A percentile compares a stretch with the other conserved stretches of the same genome.
These are phyloP conservation scores for Soucietia sequanensis DNA, from an alignment of 805 yeast genomes.

Conservation along the genomic window DNA sequence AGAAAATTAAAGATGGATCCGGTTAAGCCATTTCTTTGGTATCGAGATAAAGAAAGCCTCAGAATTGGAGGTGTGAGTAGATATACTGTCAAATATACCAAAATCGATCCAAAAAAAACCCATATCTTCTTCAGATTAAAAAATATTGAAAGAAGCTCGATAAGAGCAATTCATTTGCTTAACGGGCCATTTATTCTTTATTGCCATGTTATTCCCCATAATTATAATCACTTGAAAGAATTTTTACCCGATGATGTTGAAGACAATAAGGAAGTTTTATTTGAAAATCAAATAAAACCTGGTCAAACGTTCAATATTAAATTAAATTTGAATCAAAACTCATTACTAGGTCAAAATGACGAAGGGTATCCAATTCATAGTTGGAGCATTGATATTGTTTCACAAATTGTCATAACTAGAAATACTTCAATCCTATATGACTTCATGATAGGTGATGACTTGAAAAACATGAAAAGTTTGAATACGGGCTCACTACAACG, in stretches of 20 bases:
- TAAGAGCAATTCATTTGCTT: constrained; percentile 41
- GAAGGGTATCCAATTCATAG: constrained; percentile 17
- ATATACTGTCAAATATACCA: constrained; percentile 27
- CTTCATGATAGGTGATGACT: constrained; percentile 37
- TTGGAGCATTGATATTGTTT: constrained; percentile 41
- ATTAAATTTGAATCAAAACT: constrained; percentile 48
- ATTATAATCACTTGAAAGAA: constrained; percentile 23
- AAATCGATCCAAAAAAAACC: constrained; percentile 10
- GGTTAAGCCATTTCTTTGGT: constrained; percentile 27
- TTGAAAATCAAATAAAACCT: constrained; percentile 55
- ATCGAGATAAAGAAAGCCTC: constrained; percentile 33
- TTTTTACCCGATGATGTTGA: constrained; percentile 22
- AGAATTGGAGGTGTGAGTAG: constrained; percentile 39
- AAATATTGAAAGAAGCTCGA: constrained; percentile 34
- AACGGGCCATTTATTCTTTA: constrained; percentile 45
- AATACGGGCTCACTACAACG: constrained; percentile 21
- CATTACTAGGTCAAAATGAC: constrained; percentile 17
- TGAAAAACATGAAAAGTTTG: constrained; percentile 29
- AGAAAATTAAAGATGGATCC: not conserved
- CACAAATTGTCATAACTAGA: constrained; percentile 39
- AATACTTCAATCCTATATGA: constrained; percentile 31
- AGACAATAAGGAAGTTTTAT: constrained; percentile 30
- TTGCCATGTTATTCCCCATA: constrained; percentile 42
- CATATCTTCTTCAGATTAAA: constrained; percentile 36
- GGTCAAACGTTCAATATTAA: constrained; percentile 64